Evolutionary conservation across 352 stramenopile species (phyloP).

Genomic region (Pythium myriotylum): DNA sequence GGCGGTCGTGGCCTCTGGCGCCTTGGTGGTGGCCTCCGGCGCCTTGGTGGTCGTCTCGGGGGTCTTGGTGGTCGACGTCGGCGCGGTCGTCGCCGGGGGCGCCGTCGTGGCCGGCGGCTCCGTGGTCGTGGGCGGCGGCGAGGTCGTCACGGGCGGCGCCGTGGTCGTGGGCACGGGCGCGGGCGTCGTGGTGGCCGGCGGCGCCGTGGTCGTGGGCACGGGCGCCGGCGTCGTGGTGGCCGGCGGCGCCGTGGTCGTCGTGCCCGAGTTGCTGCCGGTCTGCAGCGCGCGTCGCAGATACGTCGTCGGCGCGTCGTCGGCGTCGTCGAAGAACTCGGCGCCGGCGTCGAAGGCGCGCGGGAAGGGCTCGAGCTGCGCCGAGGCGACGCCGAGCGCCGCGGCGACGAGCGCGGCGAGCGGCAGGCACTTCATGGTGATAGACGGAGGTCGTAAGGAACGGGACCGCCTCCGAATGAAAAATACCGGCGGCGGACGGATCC

Average conservation of each 20-base stretch:
- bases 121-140: slow-evolving; percentile 25
- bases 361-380: background rate
- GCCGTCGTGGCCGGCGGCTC: slow-evolving; percentile 31
- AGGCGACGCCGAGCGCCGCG: slow-evolving; percentile 7
- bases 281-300: slow-evolving; percentile 17
- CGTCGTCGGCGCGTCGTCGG: background rate
- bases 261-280: background rate
- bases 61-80: slow-evolving; percentile 1
- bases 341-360: slow-evolving; percentile 9
- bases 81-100: slow-evolving; percentile 26
- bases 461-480: slow-evolving; percentile 48
- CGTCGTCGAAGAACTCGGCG: background rate
- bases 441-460: slow-evolving; percentile 22
- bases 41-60: background rate
- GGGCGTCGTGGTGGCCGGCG: slow-evolving; percentile 17
- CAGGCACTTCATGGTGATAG: slow-evolving; percentile 35
- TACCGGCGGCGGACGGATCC: slow-evolving; percentile 17
- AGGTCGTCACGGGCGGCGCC: slow-evolving; percentile 27
- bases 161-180: slow-evolving; percentile 33
- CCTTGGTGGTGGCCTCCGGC: background rate
- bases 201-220: slow-evolving; percentile 9
- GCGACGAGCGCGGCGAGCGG: slow-evolving; percentile 17
- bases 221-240: slow-evolving; percentile 25
- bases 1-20: slow-evolving; percentile 2
- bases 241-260: slow-evolving; percentile 28